These are phyloP conservation scores for Bipolaris zeicola DNA, from an alignment of 2,329 filamentous ascomycete species.

Conservation along the genomic window DNA sequence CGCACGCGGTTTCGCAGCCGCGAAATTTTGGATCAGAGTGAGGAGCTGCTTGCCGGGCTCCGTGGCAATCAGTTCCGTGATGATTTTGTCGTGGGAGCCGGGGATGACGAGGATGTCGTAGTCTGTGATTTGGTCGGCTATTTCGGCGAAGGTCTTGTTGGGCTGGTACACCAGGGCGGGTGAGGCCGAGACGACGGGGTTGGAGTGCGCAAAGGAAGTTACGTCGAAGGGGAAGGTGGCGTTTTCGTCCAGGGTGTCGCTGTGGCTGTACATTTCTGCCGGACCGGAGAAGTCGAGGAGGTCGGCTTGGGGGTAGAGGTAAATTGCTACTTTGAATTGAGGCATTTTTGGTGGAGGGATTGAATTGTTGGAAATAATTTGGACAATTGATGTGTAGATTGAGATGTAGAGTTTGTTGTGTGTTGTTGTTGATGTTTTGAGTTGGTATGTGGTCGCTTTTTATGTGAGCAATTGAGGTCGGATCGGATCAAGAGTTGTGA, in stretches of 20 bases:
- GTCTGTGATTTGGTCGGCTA: constrained; percentile 31
- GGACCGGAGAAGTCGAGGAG: constrained; percentile 52
- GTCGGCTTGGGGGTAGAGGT: constrained; percentile 48
- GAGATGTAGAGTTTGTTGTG: neutral
- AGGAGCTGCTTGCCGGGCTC: constrained; percentile 26
- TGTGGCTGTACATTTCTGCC: constrained; percentile 45
- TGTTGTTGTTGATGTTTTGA: no score
- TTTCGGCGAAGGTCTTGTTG: constrained; percentile 38
- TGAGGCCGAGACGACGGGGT: constrained; percentile 28
- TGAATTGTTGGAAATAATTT: neutral
- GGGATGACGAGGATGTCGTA: constrained; percentile 52
- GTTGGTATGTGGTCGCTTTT: neutral
- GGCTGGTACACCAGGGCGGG: constrained; percentile 38
- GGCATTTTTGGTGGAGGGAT: neutral
- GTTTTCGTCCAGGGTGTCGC: constrained; percentile 26
- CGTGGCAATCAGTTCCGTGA: constrained; percentile 32
- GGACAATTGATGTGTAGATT: no score
- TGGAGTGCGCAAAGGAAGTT: constrained; percentile 42
- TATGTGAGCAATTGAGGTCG: neutral
- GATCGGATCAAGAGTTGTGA: constrained; percentile 6
- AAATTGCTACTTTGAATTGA: constrained; percentile 46
- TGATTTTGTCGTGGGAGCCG: constrained; percentile 35
- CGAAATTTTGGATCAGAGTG: constrained; percentile 32
- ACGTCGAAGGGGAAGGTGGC: constrained; percentile 37
- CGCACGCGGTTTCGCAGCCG: constrained; percentile 24